phyloP scores from a whole-genome alignment of 495 filamentous ascomycete genomes.

The Neurospora tetraspora region DNA sequence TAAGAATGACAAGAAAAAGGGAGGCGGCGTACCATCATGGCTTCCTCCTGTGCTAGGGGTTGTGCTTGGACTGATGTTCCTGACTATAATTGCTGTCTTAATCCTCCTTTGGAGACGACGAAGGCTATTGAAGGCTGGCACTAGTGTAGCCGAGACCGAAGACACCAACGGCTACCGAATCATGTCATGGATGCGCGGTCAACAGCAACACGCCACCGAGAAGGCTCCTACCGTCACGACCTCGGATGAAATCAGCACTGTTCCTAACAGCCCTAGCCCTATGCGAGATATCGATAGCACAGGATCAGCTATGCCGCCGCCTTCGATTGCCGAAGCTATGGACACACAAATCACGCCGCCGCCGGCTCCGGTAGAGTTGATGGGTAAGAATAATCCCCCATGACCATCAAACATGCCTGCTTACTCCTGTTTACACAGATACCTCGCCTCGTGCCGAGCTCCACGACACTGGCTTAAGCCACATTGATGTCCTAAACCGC shows the following conservation, averaged over 20 bases:
- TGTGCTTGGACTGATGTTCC: slow-evolving; percentile 50
- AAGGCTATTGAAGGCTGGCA: slow-evolving; percentile 22
- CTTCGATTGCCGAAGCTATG: slow-evolving; percentile 27
- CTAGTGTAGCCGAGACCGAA: slow-evolving; percentile 35
- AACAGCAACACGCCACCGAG: slow-evolving; percentile 14
- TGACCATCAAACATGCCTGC: neutral
- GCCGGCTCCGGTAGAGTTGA: slow-evolving; percentile 28
- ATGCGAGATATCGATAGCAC: slow-evolving; percentile 18
- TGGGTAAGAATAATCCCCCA: slow-evolving; percentile 22
- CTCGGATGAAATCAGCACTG: slow-evolving; percentile 29
- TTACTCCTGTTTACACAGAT: slow-evolving; percentile 14
- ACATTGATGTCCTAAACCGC: slow-evolving; percentile 15
- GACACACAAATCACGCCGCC: slow-evolving; percentile 17
- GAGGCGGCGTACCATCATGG: slow-evolving; percentile 46
- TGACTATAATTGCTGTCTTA: slow-evolving; percentile 41
- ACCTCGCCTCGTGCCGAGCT: slow-evolving; percentile 27
- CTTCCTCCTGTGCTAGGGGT: slow-evolving; percentile 57
- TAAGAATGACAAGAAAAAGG: neutral
- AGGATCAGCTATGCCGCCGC: slow-evolving; percentile 5
- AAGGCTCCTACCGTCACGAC: slow-evolving; percentile 40
- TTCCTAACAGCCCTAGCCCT: slow-evolving; percentile 8
- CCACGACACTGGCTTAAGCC: slow-evolving; percentile 17
- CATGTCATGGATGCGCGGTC: slow-evolving; percentile 34
- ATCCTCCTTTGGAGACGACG: slow-evolving; percentile 48
- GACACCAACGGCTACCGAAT: slow-evolving; percentile 32